Percentiles rank a stretch among this genome's conserved stretches.
Evolutionary conservation across 2,329 filamentous ascomycete species (phyloP).

Genomic region (Alternaria hordeiaustralica): DNA sequence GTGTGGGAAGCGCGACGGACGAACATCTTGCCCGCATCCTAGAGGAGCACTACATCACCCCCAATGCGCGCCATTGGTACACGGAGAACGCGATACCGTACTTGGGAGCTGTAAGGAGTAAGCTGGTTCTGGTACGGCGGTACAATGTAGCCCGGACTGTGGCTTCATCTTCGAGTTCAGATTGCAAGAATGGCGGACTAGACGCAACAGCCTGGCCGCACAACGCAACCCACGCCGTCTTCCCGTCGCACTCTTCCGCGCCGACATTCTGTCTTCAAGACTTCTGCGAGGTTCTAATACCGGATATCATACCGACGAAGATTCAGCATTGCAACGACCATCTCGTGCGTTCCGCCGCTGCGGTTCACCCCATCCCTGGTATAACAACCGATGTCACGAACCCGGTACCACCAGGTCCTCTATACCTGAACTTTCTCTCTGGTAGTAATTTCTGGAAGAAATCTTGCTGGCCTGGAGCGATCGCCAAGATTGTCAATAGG

Average conservation of each 20-base stretch:
- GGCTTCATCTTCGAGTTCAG: neutral
- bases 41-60: slow-evolving; percentile 70
- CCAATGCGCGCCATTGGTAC: slow-evolving; percentile 72
- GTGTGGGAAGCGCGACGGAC: slow-evolving; percentile 79
- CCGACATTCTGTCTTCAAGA: slow-evolving; percentile 79
- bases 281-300: slow-evolving; percentile 86
- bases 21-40: slow-evolving; percentile 78
- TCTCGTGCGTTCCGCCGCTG: slow-evolving; percentile 69
- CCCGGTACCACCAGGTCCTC: slow-evolving; percentile 61
- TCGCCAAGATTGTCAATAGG: slow-evolving; percentile 87
- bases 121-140: slow-evolving; percentile 82
- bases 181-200: slow-evolving; percentile 51
- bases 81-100: slow-evolving; percentile 75
- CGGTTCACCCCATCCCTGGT: slow-evolving; percentile 48
- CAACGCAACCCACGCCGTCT: slow-evolving; percentile 79
- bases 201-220: slow-evolving; percentile 78
- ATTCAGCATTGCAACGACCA: slow-evolving; percentile 76
- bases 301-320: slow-evolving; percentile 79
- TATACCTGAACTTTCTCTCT: slow-evolving; percentile 90
- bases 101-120: slow-evolving; percentile 79
- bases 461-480: slow-evolving; percentile 90
- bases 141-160: slow-evolving; percentile 63
- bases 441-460: slow-evolving; percentile 95
- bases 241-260: slow-evolving; percentile 59
- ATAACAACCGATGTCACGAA: slow-evolving; percentile 47